Percentiles rank a stretch among this genome's conserved stretches.
Evolutionary conservation across 164 flowering plant genomes (phyloP).

Genomic region (Brasenia schreberi): DNA sequence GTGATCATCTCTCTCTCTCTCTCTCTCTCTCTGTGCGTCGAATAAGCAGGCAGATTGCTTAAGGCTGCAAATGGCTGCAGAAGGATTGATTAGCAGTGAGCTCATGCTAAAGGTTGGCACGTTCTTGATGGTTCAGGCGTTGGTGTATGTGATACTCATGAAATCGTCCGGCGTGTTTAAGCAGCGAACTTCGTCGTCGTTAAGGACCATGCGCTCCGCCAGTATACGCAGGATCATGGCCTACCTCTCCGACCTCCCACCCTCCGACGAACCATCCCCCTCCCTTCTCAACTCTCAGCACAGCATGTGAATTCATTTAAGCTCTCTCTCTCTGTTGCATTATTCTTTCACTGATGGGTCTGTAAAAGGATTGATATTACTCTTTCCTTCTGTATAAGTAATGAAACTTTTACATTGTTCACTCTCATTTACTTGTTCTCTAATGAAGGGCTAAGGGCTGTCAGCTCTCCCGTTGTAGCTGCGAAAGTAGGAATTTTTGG

Average conservation of each 20-base stretch:
- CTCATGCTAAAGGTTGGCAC: slow-evolving; percentile 25
- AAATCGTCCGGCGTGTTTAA: slow-evolving; percentile 34
- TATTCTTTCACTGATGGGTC: no score
- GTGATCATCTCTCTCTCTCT: not conserved
- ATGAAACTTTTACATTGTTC: no score
- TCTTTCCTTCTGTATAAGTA: no score
- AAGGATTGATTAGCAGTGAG: slow-evolving; percentile 5
- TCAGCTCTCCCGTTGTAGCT: no score
- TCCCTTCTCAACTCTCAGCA: not conserved
- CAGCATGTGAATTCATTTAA: not conserved
- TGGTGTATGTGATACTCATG: slow-evolving; percentile 52
- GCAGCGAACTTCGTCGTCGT: slow-evolving; percentile 8
- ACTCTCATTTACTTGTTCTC: no score
- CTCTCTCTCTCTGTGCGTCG: not conserved
- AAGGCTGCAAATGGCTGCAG: slow-evolving; percentile 11
- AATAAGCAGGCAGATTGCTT: not conserved
- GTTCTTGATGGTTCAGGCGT: slow-evolving; percentile 44
- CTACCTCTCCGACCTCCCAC: slow-evolving; percentile 13
- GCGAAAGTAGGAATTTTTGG: no score
- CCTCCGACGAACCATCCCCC: slow-evolving; percentile 7
- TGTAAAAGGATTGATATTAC: no score
- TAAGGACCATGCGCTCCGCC: slow-evolving; percentile 9
- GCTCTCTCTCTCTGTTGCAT: not conserved
- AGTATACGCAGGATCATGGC: slow-evolving; percentile 12
- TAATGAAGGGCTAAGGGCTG: no score